phyloP scores from a whole-genome alignment of 2,329 filamentous ascomycete genomes.

The Scorias spongiosa region DNA sequence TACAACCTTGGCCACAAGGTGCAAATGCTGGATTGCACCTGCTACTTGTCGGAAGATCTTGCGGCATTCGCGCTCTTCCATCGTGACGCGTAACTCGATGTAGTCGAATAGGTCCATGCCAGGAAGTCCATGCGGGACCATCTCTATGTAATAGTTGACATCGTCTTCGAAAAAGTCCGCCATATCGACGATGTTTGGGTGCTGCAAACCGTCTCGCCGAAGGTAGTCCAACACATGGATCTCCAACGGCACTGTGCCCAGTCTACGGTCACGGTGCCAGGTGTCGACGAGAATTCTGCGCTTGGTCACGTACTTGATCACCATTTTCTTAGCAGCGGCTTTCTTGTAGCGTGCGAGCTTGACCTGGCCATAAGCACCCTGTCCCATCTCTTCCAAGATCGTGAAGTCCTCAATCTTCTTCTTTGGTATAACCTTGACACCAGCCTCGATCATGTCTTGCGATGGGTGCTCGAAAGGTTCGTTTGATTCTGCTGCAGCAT shows the following conservation, averaged over 20 bases:
- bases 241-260: slow-evolving; percentile 90
- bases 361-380: slow-evolving; percentile 94
- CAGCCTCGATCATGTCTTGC: slow-evolving; percentile 18
- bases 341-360: slow-evolving; percentile 83
- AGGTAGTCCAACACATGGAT: slow-evolving; percentile 95
- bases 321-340: slow-evolving; percentile 57
- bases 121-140: slow-evolving; percentile 84
- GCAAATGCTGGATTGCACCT: slow-evolving; percentile 75
- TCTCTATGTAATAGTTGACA: slow-evolving; percentile 96
- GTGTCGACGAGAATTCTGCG: slow-evolving; percentile 92
- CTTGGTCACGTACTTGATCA: slow-evolving; percentile 97
- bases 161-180: slow-evolving; percentile 60
- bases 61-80: slow-evolving; percentile 86
- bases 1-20: slow-evolving; percentile 79
- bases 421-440: slow-evolving; percentile 35
- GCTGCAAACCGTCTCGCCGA: slow-evolving; percentile 51
- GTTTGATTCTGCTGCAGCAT: slow-evolving; percentile 7
- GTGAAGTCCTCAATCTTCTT: slow-evolving; percentile 81
- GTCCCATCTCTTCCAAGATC: slow-evolving; percentile 95
- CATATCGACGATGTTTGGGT: slow-evolving; percentile 55
- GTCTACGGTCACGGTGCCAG: slow-evolving; percentile 83
- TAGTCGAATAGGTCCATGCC: slow-evolving; percentile 99
- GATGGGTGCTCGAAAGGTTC: slow-evolving; percentile 25
- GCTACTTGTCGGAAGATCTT: slow-evolving; percentile 94
- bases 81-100: slow-evolving; percentile 87